phyloP scores from a whole-genome alignment of 495 filamentous ascomycete genomes.

The Talaromyces adpressus region DNA sequence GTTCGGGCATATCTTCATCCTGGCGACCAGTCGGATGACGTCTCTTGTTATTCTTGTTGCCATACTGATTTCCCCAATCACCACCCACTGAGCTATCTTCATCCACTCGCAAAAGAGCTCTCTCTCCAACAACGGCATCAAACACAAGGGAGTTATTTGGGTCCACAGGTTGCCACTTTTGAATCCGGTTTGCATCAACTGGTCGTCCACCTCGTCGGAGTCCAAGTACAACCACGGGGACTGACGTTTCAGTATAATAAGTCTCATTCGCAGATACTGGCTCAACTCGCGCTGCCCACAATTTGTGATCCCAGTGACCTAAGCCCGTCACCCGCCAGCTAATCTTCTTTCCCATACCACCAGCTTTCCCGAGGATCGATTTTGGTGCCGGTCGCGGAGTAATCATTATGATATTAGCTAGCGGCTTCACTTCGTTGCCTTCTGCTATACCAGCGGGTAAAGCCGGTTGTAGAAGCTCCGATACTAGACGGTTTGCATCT shows the following conservation, averaged over 20 bases:
- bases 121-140: conserved; percentile 79
- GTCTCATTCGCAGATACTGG: conserved; percentile 59
- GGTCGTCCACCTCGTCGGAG: conserved; percentile 65
- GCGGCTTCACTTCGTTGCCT: conserved; percentile 64
- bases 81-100: conserved; percentile 50
- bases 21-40: conserved; percentile 24
- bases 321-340: conserved; percentile 76
- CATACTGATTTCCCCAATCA: conserved; percentile 49
- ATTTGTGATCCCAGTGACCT: conserved; percentile 63
- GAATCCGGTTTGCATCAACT: conserved; percentile 73
- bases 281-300: conserved; percentile 78
- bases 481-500: conserved; percentile 63
- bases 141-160: conserved; percentile 61
- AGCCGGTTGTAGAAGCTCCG: conserved; percentile 54
- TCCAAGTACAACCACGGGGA: conserved; percentile 71
- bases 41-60: conserved; percentile 46
- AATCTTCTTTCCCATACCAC: conserved; percentile 74
- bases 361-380: conserved; percentile 69
- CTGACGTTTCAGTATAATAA: conserved; percentile 66
- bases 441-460: conserved; percentile 35
- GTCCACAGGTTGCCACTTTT: conserved; percentile 73
- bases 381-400: conserved; percentile 61
- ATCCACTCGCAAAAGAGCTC: conserved; percentile 73
- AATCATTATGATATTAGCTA: conserved; percentile 90
- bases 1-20: conserved; percentile 25